Evolutionary conservation across 495 filamentous ascomycete species (phyloP).

Genomic region (Hypoxylon cercidicola): DNA sequence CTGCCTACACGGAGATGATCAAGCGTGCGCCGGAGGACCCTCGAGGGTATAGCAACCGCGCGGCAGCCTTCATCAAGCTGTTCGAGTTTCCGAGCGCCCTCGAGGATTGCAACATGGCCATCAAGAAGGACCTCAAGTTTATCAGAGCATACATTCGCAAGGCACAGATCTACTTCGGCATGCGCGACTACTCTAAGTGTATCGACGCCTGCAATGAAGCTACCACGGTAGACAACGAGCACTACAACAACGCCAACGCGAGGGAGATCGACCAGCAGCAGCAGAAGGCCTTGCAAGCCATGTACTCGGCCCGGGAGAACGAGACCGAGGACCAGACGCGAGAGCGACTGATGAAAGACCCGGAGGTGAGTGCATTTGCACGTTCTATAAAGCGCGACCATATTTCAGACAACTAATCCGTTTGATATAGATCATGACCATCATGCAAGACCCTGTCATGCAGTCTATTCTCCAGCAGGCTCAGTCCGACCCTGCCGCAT

Average conservation of each 20-base stretch:
- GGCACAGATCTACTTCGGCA: conserved; percentile 90
- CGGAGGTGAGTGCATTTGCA: conserved; percentile 74
- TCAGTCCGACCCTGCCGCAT: conserved; percentile 88
- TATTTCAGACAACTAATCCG: conserved; percentile 46
- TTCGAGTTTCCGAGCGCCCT: conserved; percentile 94
- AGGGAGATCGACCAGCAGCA: conserved; percentile 93
- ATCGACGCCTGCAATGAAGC: conserved; percentile 90
- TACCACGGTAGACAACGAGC: conserved; percentile 72
- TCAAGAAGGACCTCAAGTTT: conserved; percentile 90
- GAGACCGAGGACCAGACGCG: conserved; percentile 97
- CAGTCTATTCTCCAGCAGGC: conserved; percentile 96
- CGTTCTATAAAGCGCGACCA: background rate
- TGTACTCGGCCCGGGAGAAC: conserved; percentile 87
- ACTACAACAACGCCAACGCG: conserved; percentile 74
- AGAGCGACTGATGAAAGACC: conserved; percentile 90
- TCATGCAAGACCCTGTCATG: conserved; percentile 96
- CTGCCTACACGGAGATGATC: conserved; percentile 95
- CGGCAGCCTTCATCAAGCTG: conserved; percentile 95
- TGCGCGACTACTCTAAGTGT: conserved; percentile 96
- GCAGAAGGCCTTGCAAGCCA: conserved; percentile 91
- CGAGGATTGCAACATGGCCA: conserved; percentile 90
- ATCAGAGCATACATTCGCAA: conserved; percentile 96
- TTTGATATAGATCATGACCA: conserved; percentile 75
- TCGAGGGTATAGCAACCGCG: conserved; percentile 95
- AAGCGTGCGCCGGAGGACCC: conserved; percentile 95